Percentiles rank a stretch among this genome's conserved stretches.
Conservation (phyloP, 441 rosid genomes). For the Gossypium trilobum region DNA sequence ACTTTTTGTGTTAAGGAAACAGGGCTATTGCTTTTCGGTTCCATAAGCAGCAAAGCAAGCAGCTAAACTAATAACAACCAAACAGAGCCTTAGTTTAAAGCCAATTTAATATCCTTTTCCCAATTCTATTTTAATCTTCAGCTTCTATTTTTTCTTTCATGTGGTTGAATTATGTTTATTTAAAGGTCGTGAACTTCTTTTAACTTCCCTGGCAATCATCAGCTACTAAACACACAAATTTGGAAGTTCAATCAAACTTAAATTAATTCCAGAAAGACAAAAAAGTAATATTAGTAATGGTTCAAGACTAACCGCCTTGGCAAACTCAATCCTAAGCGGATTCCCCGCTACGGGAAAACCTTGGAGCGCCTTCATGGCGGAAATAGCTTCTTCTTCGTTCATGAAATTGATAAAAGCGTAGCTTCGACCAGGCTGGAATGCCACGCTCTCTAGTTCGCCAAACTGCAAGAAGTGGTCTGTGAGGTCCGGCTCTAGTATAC, state of each 20-base stretch:
- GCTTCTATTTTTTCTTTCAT: neutral
- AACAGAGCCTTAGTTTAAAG: neutral
- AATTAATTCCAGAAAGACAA: slow-evolving; percentile 16
- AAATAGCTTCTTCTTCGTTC: slow-evolving; percentile 62
- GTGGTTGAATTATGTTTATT: neutral
- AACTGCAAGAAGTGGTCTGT: slow-evolving; percentile 43
- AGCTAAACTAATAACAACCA: neutral
- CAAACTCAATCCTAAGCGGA: slow-evolving; percentile 87
- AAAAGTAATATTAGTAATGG: slow-evolving; percentile 23
- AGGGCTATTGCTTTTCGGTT: neutral
- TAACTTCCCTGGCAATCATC: neutral
- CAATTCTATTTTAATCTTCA: neutral
- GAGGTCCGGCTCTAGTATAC: slow-evolving; percentile 46
- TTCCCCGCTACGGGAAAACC: slow-evolving; percentile 73
- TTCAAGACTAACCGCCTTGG: slow-evolving; percentile 93
- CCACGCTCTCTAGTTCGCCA: slow-evolving; percentile 74
- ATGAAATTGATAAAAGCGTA: slow-evolving; percentile 68
- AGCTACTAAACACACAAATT: slow-evolving; percentile 5
- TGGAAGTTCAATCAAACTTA: neutral
- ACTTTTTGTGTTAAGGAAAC: neutral
- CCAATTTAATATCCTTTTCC: neutral
- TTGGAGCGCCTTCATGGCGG: slow-evolving; percentile 62
- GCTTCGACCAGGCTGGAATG: slow-evolving; percentile 77
- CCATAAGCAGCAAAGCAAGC: neutral
- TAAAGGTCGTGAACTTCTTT: neutral